Conservation (phyloP, 306 rosid species). For the Lupinus albus region DNA sequence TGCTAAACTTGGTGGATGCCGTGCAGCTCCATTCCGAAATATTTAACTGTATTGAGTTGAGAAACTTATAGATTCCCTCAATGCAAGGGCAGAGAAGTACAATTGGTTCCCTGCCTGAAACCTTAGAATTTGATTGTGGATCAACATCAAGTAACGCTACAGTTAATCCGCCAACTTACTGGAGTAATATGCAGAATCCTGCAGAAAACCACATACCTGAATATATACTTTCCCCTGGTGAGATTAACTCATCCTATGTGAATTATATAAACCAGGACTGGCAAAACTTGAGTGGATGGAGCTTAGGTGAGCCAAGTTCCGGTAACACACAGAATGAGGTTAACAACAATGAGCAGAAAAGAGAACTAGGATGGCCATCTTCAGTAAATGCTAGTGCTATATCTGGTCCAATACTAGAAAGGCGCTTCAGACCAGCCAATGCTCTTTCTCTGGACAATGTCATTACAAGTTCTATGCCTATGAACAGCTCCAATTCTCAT, state of each 20-base stretch:
- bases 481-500: constrained; percentile 58
- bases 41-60: constrained; percentile 35
- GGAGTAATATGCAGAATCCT: constrained; percentile 68
- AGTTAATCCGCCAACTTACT: constrained; percentile 66
- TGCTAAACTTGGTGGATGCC: constrained; percentile 32
- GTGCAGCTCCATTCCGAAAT: constrained; percentile 41
- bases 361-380: constrained; percentile 75
- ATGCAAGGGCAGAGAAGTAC: constrained; percentile 98
- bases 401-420: constrained; percentile 58
- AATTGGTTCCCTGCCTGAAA: constrained; percentile 76
- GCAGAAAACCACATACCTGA: constrained; percentile 60
- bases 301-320: constrained; percentile 87
- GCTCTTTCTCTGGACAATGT: constrained; percentile 55
- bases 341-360: constrained; percentile 60
- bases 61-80: constrained; percentile 46
- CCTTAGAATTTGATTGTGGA: constrained; percentile 85
- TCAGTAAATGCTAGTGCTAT: constrained; percentile 54
- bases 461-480: constrained; percentile 54
- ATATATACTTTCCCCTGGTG: constrained; percentile 57
- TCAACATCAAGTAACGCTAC: constrained; percentile 58
- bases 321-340: constrained; percentile 56
- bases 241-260: constrained; percentile 59
- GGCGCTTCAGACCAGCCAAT: constrained; percentile 56
- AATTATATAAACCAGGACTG: constrained; percentile 61
- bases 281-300: constrained; percentile 73